Percentiles rank a stretch among this genome's conserved stretches.
Conservation (phyloP, 331 rosid genomes). For the Rhamnella rubrinervis region DNA sequence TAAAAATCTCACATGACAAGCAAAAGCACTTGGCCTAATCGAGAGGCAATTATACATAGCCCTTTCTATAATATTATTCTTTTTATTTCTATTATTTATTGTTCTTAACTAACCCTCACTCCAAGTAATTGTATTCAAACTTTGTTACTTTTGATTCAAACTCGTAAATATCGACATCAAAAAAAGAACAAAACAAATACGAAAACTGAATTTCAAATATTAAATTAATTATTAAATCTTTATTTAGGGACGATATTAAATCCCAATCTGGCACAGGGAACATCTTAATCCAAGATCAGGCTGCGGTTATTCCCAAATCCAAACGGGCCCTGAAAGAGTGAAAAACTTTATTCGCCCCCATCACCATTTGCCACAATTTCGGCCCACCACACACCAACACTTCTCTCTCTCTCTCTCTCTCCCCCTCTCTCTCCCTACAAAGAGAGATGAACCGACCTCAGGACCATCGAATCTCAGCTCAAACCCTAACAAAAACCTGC, state of each 20-base stretch:
- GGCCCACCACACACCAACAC: neutral
- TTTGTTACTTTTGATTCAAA: neutral
- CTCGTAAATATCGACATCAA: no score
- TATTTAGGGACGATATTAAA: no score
- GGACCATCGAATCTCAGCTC: slow-evolving; percentile 23
- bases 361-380: slow-evolving; percentile 13
- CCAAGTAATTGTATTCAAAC: neutral
- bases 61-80: no score
- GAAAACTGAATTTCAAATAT: no score
- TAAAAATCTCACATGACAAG: no score
- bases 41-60: no score
- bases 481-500: slow-evolving; percentile 29
- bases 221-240: no score
- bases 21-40: no score
- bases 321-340: neutral
- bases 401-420: neutral
- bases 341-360: neutral
- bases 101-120: neutral
- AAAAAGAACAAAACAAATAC: no score
- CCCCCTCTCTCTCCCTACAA: slow-evolving; percentile 3
- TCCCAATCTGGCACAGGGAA: no score
- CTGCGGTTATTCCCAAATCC: neutral
- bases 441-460: slow-evolving; percentile 19
- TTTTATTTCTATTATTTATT: no score
- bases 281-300: neutral